These are phyloP conservation scores for Rasamsonia emersonii DNA, from an alignment of 2,329 filamentous ascomycete genomes.

Conservation along the genomic window DNA sequence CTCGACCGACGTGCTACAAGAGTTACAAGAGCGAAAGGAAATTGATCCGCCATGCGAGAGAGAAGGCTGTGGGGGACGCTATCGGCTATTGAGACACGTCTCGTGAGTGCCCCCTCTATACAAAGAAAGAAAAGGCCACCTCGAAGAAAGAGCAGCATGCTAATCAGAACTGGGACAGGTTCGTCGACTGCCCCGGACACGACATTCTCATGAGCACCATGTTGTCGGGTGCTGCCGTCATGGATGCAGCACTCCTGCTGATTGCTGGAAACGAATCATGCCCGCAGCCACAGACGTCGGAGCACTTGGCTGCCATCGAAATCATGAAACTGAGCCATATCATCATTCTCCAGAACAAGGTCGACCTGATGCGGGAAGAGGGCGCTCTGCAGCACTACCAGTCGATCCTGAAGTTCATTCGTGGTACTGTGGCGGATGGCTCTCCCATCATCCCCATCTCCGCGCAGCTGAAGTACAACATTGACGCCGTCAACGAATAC, in stretches of 20 bases:
- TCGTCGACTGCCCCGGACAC: conserved; percentile 98
- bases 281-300: conserved; percentile 95
- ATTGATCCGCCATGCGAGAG: conserved; percentile 93
- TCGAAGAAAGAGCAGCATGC: no score
- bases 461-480: conserved; percentile 98
- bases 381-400: conserved; percentile 89
- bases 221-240: conserved; percentile 98
- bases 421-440: conserved; percentile 91
- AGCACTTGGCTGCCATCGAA: conserved; percentile 97
- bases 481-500: conserved; percentile 94
- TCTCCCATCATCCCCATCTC: conserved; percentile 94
- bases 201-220: conserved; percentile 99
- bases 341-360: conserved; percentile 99
- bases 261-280: conserved; percentile 98
- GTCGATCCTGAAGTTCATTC: conserved; percentile 96
- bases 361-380: conserved; percentile 96
- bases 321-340: conserved; percentile 99
- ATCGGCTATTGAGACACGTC: conserved; percentile 82
- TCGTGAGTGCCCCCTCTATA: conserved; percentile 55
- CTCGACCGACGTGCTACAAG: conserved; percentile 87
- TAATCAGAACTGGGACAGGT: conserved; percentile 49
- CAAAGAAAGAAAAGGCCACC: no score
- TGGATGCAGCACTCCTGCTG: conserved; percentile 93
- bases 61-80: conserved; percentile 80
- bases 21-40: conserved; percentile 99